Evolutionary conservation across 192 early-diverging fungal genomes (phyloP), one percentile per base, ranked within the genome.

Genomic region (Fimicolochytrium jonesii): DNA sequence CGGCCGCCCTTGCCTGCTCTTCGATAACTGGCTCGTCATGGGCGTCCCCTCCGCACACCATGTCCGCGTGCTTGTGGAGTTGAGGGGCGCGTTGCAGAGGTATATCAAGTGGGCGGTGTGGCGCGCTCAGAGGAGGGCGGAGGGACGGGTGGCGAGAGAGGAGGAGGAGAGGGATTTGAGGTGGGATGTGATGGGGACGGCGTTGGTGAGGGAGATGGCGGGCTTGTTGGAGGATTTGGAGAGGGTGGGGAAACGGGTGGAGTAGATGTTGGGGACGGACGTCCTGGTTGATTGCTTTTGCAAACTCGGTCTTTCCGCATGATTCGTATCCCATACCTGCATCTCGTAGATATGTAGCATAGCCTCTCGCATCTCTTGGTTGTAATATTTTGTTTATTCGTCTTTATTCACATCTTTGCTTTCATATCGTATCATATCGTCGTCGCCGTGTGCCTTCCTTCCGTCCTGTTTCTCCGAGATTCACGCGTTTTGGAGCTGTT

Each of bases 71-170:
- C 44, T 75, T 28, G 48, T 44, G 7, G 59, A 71, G 45, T 6
- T 74, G 22, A 34, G 69, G 15, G 35, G 6, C 18, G 72, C 67
- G 72, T 34, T 75, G 36, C 34, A 49, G 4, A n/a, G 26, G 46
- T 78, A 78, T 47, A 33, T 78, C 48, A 58, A 71, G 39, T 78
- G 71, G 71, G 64, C 59, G 53, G 52, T 75, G 23, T 70, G 66
- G 71, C 26, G 20, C n/a, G n/a, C n/a, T n/a, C n/a, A n/a, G n/a
- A n/a, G n/a, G 32, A 22, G 66, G 44, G 65, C 7, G 30, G 23
- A 48, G 33, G 48, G 26, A 36, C 32, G 31, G 18, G 43, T 15
- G 46, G 48, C 20, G 9, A 56, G 58, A 10, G 49, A 39, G 45
- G 49, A 52, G 46, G 4, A 5, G 20, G 61, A 64, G 48, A 32